A percentile compares a stretch with the other conserved stretches of the same genome.
Evolutionary conservation across 1,284 basidiomycete species (phyloP).

Genomic region (Moesziomyces sp.): DNA sequence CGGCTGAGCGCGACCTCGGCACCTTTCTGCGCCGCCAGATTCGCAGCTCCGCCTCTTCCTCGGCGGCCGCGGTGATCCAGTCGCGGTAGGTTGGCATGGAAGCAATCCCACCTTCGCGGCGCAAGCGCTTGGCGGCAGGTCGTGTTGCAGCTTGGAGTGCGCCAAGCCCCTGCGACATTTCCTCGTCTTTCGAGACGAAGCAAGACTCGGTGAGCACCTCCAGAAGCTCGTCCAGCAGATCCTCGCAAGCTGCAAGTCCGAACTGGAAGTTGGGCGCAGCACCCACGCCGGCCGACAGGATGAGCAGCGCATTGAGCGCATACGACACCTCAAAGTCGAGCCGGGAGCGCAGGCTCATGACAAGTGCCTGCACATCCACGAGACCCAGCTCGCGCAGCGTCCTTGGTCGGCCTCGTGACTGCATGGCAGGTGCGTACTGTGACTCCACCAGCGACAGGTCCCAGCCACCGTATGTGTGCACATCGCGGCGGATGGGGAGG

Average conservation of each 20-base stretch:
- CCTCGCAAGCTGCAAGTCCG: conserved; percentile 78
- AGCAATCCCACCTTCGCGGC: conserved; percentile 45
- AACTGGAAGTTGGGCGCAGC: conserved; percentile 75
- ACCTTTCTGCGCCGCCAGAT: conserved; percentile 45
- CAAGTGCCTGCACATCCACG: conserved; percentile 87
- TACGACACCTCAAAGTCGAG: conserved; percentile 86
- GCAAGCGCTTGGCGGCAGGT: conserved; percentile 17
- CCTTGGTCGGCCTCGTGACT: conserved; percentile 72
- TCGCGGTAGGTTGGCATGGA: conserved; percentile 52
- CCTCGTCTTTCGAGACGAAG: conserved; percentile 73
- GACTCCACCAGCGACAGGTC: conserved; percentile 79
- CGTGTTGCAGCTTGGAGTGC: background rate
- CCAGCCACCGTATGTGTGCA: conserved; percentile 85
- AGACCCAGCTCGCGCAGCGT: conserved; percentile 81
- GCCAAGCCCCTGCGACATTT: conserved; percentile 1
- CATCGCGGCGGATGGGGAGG: conserved; percentile 80
- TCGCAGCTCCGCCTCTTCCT: conserved; percentile 59
- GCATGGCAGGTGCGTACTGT: conserved; percentile 73
- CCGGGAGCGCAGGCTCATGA: conserved; percentile 88
- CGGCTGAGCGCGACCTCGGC: conserved; percentile 25
- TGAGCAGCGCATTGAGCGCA: conserved; percentile 86
- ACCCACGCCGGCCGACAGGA: conserved; percentile 76
- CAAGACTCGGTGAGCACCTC: conserved; percentile 86
- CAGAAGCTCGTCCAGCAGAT: conserved; percentile 86
- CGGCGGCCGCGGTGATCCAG: conserved; percentile 55